Evolutionary conservation across 2,329 filamentous ascomycete species (phyloP).

Genomic region (Diaporthe sp.): DNA sequence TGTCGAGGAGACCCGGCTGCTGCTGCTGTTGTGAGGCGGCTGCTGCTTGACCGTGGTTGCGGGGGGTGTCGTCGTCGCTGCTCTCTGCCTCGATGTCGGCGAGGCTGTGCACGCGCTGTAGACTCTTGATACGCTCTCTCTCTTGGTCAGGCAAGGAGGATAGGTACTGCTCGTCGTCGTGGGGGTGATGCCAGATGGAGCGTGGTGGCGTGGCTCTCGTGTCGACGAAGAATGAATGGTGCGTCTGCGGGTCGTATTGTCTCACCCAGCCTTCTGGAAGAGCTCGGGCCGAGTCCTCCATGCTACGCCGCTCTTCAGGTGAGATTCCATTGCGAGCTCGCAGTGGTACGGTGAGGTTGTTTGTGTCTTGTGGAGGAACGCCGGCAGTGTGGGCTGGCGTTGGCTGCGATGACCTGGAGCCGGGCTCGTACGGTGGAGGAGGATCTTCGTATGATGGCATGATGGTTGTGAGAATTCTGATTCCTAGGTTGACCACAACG

Average conservation of each 20-base stretch:
- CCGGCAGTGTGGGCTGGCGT: not conserved
- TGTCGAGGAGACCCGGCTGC: conserved; percentile 27
- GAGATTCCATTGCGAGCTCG: conserved; percentile 65
- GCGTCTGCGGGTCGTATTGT: conserved; percentile 64
- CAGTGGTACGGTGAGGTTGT: conserved; percentile 15
- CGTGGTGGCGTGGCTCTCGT: conserved; percentile 66
- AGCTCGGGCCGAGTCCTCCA: conserved; percentile 71
- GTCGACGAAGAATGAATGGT: conserved; percentile 75
- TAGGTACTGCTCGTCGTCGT: conserved; percentile 70
- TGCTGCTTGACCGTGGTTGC: conserved; percentile 47
- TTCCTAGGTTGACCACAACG: not conserved
- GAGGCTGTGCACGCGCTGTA: conserved; percentile 30
- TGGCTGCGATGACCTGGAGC: not conserved
- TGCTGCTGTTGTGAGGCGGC: not conserved
- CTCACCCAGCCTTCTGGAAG: conserved; percentile 70
- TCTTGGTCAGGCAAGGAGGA: conserved; percentile 61
- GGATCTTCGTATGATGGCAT: conserved; percentile 21
- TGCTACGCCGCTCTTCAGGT: conserved; percentile 64
- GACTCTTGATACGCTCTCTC: conserved; percentile 58
- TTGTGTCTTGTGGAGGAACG: conserved; percentile 21
- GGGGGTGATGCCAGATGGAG: conserved; percentile 73
- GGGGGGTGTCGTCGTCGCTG: conserved; percentile 58
- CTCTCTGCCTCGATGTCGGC: conserved; percentile 47
- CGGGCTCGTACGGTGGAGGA: conserved; percentile 19
- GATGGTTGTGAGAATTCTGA: not conserved